A percentile compares a stretch with the other conserved stretches of the same genome.
Evolutionary conservation across 2,329 filamentous ascomycete genomes (phyloP).

Genomic region (Proliferodiscus dingleyae): DNA sequence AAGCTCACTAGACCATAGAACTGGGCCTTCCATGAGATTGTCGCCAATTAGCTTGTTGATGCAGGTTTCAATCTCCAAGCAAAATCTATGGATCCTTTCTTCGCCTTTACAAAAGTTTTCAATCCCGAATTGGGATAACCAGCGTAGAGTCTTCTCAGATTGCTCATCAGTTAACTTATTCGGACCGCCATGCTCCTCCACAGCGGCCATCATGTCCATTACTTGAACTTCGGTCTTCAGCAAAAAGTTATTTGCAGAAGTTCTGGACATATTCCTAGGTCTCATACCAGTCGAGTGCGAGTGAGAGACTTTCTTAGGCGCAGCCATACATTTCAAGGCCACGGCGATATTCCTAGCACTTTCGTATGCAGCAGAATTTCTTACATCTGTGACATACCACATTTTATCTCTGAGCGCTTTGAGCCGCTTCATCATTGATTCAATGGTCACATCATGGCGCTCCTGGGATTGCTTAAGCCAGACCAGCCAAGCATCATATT

Average conservation of each 20-base stretch:
- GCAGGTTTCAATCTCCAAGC: slow-evolving; percentile 81
- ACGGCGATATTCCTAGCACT: slow-evolving; percentile 80
- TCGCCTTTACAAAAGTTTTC: slow-evolving; percentile 95
- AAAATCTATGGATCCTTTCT: slow-evolving; percentile 90
- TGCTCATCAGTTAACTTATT: slow-evolving; percentile 97
- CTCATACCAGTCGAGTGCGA: slow-evolving; percentile 31
- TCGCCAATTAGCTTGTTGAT: slow-evolving; percentile 82
- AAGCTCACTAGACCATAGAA: slow-evolving; percentile 87
- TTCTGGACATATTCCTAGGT: slow-evolving; percentile 32
- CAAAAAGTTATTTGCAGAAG: slow-evolving; percentile 49
- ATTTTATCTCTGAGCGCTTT: slow-evolving; percentile 86
- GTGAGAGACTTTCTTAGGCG: slow-evolving; percentile 43
- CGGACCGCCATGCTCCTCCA: slow-evolving; percentile 78
- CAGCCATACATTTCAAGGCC: slow-evolving; percentile 86
- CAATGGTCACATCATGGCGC: slow-evolving; percentile 67
- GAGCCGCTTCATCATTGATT: slow-evolving; percentile 68
- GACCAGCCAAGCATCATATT: slow-evolving; percentile 76
- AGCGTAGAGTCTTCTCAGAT: slow-evolving; percentile 75
- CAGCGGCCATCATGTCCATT: slow-evolving; percentile 79
- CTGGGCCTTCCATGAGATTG: slow-evolving; percentile 76
- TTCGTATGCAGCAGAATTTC: slow-evolving; percentile 82
- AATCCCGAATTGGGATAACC: slow-evolving; percentile 75
- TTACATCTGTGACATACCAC: slow-evolving; percentile 96
- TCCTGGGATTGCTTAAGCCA: slow-evolving; percentile 81
- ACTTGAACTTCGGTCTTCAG: slow-evolving; percentile 80